Evolutionary conservation across 495 filamentous ascomycete species (phyloP), one percentile per base, ranked within the genome.

Genomic region (Aspergillus olivimuriae): DNA sequence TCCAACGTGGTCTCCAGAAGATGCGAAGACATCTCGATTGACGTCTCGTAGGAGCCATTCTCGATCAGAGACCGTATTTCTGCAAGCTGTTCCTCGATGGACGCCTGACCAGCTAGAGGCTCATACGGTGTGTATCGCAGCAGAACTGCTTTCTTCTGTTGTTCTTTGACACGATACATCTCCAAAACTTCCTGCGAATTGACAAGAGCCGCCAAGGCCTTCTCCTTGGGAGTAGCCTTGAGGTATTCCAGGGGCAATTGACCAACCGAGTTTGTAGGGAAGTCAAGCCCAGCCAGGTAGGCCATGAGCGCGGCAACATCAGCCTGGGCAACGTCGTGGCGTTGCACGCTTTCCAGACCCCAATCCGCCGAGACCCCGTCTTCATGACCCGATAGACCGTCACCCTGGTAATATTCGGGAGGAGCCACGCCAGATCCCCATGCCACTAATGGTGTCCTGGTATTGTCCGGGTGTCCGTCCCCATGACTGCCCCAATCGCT

Each of bases 401-500:
- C 71, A 2, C 66, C 68, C 14, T 56, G 57, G 41, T 68, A 76
- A 2, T 75, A 66, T 28, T 78, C 64, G 10, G 92, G 92, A 56
- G 75, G 78, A 18, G 87, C 88, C 26, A 97, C 83, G 19, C 92
- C 92, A 43, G 92, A 89, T 8, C 92, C 92, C 92, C 92, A 99
- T 12, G 74, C 85, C 56, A 99, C 86, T 8, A 99, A 70, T 9
- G 92, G 92, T 17, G 92, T 99, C 21, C 92, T 75, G 2, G 92
- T 99, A 51, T 99, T 99, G 58, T 99, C 87, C 1, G 92, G 92
- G 66, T 99, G 92, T 16, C 92, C 92, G 59, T 99, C 92, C 33
- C 92, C 92, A 57, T 99, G 92, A 48, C 88, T 95, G 10, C 92
- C 92, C 84, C 86, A 94, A 66, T 99, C 94, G 57, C 86, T 95